Evolutionary conservation across 768 basidiomycete genomes (phyloP).

Genomic region (Floccularia luteovirens): DNA sequence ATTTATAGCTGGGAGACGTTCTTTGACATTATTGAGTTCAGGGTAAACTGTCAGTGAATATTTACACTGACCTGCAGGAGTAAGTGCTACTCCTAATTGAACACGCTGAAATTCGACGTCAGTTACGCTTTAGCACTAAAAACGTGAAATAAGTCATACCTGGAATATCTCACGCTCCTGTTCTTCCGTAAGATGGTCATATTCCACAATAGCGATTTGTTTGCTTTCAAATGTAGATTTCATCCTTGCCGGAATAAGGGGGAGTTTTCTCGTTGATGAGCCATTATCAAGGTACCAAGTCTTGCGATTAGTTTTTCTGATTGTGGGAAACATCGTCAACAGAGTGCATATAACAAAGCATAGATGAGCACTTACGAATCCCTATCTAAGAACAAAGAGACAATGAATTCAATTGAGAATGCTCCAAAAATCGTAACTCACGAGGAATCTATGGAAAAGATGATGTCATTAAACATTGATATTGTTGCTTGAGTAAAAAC

Average conservation of each 20-base stretch:
- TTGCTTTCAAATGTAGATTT: slow-evolving; percentile 33
- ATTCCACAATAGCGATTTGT: slow-evolving; percentile 47
- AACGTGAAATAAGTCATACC: slow-evolving; percentile 17
- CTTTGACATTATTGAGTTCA: slow-evolving; percentile 15
- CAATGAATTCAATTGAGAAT: neutral
- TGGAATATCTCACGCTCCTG: slow-evolving; percentile 66
- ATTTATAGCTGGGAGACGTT: slow-evolving; percentile 42
- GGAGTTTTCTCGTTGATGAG: slow-evolving; percentile 10
- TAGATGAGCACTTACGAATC: slow-evolving; percentile 13
- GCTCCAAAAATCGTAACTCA: slow-evolving; percentile 15
- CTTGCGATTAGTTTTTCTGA: slow-evolving; percentile 14
- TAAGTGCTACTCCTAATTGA: slow-evolving; percentile 41
- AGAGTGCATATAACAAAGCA: slow-evolving; percentile 1
- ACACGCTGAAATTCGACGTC: slow-evolving; percentile 27
- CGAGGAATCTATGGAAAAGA: slow-evolving; percentile 27
- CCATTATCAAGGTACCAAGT: slow-evolving; percentile 17
- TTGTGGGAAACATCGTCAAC: neutral
- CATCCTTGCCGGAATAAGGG: too few relatives aligned
- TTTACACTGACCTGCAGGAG: slow-evolving; percentile 32
- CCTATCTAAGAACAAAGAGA: slow-evolving; percentile 16
- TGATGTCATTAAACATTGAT: slow-evolving; percentile 3
- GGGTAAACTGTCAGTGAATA: neutral
- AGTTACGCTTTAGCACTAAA: slow-evolving; percentile 1
- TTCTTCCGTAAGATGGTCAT: slow-evolving; percentile 34
- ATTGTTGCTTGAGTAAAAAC: slow-evolving; percentile 15